Evolutionary conservation across 2,329 filamentous ascomycete species (phyloP).

Genomic region (Monilinia aucupariae): DNA sequence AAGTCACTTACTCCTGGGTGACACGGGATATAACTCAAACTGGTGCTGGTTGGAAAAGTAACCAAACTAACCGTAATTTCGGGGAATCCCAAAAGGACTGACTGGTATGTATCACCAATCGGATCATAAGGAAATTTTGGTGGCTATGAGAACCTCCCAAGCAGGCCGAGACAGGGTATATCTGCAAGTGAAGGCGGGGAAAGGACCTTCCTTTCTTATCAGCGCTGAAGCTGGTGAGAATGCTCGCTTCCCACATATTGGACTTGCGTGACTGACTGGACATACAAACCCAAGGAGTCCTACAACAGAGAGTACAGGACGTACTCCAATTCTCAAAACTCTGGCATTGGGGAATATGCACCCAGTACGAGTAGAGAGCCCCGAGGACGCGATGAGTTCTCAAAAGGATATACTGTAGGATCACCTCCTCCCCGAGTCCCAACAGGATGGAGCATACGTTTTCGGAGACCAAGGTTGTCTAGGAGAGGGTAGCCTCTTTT

Average conservation of each 20-base stretch:
- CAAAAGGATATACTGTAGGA: no score
- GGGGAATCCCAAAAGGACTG: background rate
- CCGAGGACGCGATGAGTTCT: background rate
- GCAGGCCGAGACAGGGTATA: slow-evolving; percentile 6
- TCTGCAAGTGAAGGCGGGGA: slow-evolving; percentile 10
- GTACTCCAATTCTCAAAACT: background rate
- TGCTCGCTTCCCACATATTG: background rate
- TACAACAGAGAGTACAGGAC: background rate
- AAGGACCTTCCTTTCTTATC: background rate
- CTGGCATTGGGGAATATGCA: background rate
- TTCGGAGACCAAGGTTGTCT: no score
- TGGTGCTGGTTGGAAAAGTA: background rate
- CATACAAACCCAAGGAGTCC: no score
- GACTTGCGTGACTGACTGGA: background rate
- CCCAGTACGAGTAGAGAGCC: no score
- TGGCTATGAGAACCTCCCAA: background rate
- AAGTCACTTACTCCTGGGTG: background rate
- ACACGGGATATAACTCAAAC: background rate
- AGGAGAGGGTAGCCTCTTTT: no score
- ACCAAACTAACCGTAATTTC: slow-evolving; percentile 5
- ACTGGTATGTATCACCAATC: slow-evolving; percentile 6
- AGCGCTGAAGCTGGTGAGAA: background rate
- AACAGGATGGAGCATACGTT: no score
- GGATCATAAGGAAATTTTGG: background rate
- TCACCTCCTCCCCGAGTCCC: no score